Conservation (phyloP, 129 eudicot genomes). For the Artemisia argyi region DNA sequence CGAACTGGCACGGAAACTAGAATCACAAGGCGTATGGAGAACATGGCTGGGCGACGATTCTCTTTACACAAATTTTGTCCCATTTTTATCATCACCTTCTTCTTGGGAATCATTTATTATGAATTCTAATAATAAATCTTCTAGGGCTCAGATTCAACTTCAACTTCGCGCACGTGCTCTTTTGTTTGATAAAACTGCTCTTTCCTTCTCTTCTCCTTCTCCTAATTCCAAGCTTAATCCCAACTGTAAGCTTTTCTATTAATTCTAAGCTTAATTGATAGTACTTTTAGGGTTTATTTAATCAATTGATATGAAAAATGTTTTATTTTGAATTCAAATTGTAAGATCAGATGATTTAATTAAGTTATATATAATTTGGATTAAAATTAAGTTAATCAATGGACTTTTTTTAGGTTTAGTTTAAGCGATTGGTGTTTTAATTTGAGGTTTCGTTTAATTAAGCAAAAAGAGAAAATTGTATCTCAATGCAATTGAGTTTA, state of each 20-base stretch:
- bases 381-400: not conserved
- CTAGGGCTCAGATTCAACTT: constrained; percentile 70
- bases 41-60: constrained; percentile 92
- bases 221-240: constrained; percentile 74
- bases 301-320: not conserved
- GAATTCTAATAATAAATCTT: not conserved
- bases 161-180: constrained; percentile 98
- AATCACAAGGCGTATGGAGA: constrained; percentile 83
- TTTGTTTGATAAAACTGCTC: constrained; percentile 83
- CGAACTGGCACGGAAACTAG: constrained; percentile 94
- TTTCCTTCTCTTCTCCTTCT: constrained; percentile 49
- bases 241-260: constrained; percentile 43
- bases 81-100: constrained; percentile 62
- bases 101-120: constrained; percentile 81
- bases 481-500: too few species aligned
- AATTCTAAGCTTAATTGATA: too few species aligned
- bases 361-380: too few species aligned
- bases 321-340: too few species aligned
- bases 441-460: too few species aligned
- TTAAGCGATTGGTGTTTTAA: not conserved
- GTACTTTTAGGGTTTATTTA: too few species aligned
- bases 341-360: too few species aligned
- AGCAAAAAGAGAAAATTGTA: too few species aligned
- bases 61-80: constrained; percentile 57
- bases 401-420: constrained; percentile 12